Evolutionary conservation across 176 grass and related monocot species (phyloP), one percentile per base, ranked within the genome.

Genomic region (Olyra latifolia): DNA sequence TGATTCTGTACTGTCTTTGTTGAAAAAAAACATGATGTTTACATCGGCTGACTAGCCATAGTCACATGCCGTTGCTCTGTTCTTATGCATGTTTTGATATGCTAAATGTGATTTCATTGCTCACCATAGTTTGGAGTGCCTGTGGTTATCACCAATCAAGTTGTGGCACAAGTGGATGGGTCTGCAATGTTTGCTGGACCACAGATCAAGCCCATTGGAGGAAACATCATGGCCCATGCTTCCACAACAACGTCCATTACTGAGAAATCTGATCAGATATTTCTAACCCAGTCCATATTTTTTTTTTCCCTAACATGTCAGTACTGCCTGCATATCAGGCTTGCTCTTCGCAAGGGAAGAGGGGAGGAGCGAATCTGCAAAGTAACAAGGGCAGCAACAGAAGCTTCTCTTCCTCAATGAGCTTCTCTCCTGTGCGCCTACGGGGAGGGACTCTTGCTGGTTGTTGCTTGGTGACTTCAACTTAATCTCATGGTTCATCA

Each of bases 221-320:
- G 96, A 63, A 99, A 99, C 62, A 99, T 99, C 61, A 99, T 95
- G 92, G 96, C 96, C 4, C 96, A 99, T 85, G 96, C 96, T 86
- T 95, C 96, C 61, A 91, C 88, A 56, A 94, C 91, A 48, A 90
- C 92, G 95, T 94, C 22, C 5, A 10, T 68, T 65, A 32, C 16
- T 32, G 22, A 75, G 24, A 7, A 42, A 28, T 30, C 4, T 55
- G 52, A 12, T 62, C 2, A 39, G 24, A 30, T 30, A 27, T n/a
- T 8, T 74, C 6, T 52, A 53, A 68, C 29, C n/a, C n/a, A 62
- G 58, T 17, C 30, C 43, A 45, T n/a, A n/a, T n/a, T 42, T 41
- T 5, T 4, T 67, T 42, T 3, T 7, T 59, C 30, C 0, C 49
- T 32, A n/a, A 82, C 63, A 58, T 83, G 29, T 7, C 14, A 16